phyloP scores from a whole-genome alignment of 2,329 filamentous ascomycete species.

The Pyrenophora seminiperda region DNA sequence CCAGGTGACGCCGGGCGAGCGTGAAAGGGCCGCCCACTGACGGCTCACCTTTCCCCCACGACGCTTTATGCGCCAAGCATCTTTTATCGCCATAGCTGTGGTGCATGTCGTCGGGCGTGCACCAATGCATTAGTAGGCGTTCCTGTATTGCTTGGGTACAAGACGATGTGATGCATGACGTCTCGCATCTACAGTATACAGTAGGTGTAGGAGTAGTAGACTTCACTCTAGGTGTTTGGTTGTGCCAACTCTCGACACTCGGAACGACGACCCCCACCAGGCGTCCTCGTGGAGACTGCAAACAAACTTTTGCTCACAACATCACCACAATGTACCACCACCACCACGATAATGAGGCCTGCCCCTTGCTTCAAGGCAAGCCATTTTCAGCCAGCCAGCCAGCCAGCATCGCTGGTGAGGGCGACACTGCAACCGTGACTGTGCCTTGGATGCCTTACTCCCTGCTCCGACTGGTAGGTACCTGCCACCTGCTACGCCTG shows the following conservation, averaged over 20 bases:
- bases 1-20: too few relatives aligned
- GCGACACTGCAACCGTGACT: conserved; percentile 2
- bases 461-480: not conserved
- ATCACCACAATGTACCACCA: conserved; percentile 8
- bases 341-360: conserved; percentile 26
- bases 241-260: too few relatives aligned
- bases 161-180: too few relatives aligned
- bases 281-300: conserved; percentile 2
- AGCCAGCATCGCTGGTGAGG: conserved; percentile 7
- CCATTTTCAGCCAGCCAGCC: conserved; percentile 8
- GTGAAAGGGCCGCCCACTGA: conserved; percentile 19
- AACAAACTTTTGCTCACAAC: not conserved
- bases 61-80: conserved; percentile 11
- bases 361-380: conserved; percentile 16
- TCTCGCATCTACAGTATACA: too few relatives aligned
- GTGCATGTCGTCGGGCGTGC: conserved; percentile 4
- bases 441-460: conserved; percentile 9
- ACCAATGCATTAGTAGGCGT: conserved; percentile 10
- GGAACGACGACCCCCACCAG: not conserved
- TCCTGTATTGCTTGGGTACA: conserved; percentile 1
- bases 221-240: too few relatives aligned
- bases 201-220: too few relatives aligned
- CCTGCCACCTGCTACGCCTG: conserved; percentile 16
- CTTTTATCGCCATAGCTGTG: not conserved
- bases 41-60: conserved; percentile 12